A percentile compares a stretch with the other conserved stretches of the same genome.
These are phyloP conservation scores for Cladosporium sp. DNA, from an alignment of 2,329 filamentous ascomycete species.

Conservation along the genomic window DNA sequence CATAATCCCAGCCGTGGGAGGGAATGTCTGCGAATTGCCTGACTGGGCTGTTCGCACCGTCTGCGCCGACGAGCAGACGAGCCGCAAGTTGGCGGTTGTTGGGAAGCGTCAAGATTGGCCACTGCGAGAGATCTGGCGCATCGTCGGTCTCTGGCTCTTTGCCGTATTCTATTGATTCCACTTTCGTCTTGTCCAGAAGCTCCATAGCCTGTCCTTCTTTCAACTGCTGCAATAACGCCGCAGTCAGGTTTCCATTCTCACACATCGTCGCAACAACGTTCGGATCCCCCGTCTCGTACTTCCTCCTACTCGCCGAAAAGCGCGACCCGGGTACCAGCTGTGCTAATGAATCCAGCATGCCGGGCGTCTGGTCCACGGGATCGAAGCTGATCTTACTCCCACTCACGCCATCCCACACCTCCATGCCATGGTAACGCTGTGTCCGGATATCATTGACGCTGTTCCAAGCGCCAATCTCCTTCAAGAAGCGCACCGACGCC, in stretches of 20 bases:
- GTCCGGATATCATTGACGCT: slow-evolving; percentile 72
- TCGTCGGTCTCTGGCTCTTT: slow-evolving; percentile 52
- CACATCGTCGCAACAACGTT: slow-evolving; percentile 85
- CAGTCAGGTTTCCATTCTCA: slow-evolving; percentile 88
- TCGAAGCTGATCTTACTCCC: slow-evolving; percentile 82
- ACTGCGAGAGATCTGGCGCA: slow-evolving; percentile 74
- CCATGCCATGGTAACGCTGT: slow-evolving; percentile 92
- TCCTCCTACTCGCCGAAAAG: slow-evolving; percentile 23
- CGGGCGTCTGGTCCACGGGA: slow-evolving; percentile 26
- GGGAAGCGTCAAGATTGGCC: slow-evolving; percentile 79
- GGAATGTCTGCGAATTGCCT: slow-evolving; percentile 84
- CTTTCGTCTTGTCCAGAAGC: slow-evolving; percentile 73
- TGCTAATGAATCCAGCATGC: slow-evolving; percentile 31
- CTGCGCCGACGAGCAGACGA: slow-evolving; percentile 84
- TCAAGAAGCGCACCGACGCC: slow-evolving; percentile 77
- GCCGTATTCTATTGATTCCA: slow-evolving; percentile 78
- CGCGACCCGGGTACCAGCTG: slow-evolving; percentile 33
- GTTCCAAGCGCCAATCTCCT: slow-evolving; percentile 77
- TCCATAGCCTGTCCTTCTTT: slow-evolving; percentile 67
- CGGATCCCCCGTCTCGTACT: slow-evolving; percentile 27
- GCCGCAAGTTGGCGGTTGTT: slow-evolving; percentile 68
- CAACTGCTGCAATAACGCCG: slow-evolving; percentile 60
- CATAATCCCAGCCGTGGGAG: slow-evolving; percentile 90
- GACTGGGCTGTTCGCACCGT: slow-evolving; percentile 93
- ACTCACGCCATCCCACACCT: slow-evolving; percentile 95